Base-by-base conservation (phyloP, 768 basidiomycete genomes). In the Kwoniella bestiolae region DNA sequence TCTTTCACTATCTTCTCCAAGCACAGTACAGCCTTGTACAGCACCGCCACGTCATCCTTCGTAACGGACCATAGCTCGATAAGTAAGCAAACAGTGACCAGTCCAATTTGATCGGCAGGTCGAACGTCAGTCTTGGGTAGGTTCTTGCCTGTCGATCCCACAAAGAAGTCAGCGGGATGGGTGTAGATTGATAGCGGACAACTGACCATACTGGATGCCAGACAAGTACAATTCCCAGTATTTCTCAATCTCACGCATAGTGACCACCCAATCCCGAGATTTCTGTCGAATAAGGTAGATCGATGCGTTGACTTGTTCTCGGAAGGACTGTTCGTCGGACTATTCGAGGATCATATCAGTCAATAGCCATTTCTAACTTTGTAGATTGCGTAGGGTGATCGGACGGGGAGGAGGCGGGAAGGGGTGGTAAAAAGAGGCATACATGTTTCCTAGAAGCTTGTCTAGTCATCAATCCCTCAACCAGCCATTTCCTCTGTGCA, bases 121-220 rank as follows among this genome's bases (percentile, higher is more conserved):
- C 69, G 67, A 23, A 72, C 60, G 38, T 77, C 76, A 6, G 71
- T 73, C 41, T 71, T 66, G 3, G 73, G 73, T 8, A 75, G 49
- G 38, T 69, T 64, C 7, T 38, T 46, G 3, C 72, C 76, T 77
- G 49, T 41, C 18, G 38, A 11, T 23, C 25, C 5, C 34, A 35
- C 26, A 23, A n/a, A 26, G 5, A n/a, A n/a, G 28, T 11, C 50
- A 23, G n/a, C 21, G 23, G 18, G 11, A 35, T 35, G 34, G 12
- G 34, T 18, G 18, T 41, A 11, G 11, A 52, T 9, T 26, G 16
- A 3, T 26, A 38, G 18, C 3, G n/a, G 25, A 8, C 50, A 45
- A 67, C 73, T 50, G n/a, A 75, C 76, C 76, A 63, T 77, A 73
- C 38, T 49, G 47, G 9, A 65, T 29, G 7, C 76, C 76, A 7